phyloP scores from a whole-genome alignment of 148 eudicot species.

The Nyssa sinensis region DNA sequence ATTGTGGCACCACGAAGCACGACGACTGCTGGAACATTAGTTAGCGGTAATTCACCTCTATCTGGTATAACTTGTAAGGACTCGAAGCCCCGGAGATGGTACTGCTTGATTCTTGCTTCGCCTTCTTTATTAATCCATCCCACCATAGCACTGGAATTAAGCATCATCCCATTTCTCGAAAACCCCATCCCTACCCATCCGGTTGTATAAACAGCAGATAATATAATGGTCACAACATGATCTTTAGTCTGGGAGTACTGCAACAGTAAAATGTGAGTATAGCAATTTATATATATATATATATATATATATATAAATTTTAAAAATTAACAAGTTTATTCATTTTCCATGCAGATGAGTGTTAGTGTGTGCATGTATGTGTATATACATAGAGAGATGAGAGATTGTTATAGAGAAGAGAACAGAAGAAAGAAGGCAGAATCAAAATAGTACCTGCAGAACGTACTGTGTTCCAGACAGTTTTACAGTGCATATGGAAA shows the following conservation, averaged over 20 bases:
- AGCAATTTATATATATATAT: too few relatives aligned
- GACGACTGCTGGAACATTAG: conserved; percentile 65
- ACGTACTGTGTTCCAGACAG: conserved; percentile 80
- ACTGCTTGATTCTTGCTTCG: conserved; percentile 64
- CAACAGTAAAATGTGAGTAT: conserved; percentile 6
- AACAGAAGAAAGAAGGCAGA: not conserved
- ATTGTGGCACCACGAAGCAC: conserved; percentile 62
- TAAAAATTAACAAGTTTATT: not conserved
- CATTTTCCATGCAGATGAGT: not conserved
- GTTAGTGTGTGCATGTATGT: not conserved
- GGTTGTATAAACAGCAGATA: conserved; percentile 77
- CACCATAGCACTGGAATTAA: conserved; percentile 84
- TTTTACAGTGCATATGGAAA: conserved; percentile 55
- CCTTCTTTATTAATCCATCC: conserved; percentile 82
- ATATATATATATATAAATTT: not conserved
- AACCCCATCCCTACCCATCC: conserved; percentile 98
- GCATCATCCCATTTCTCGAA: conserved; percentile 89
- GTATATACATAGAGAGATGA: not conserved
- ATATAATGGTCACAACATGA: conserved; percentile 58
- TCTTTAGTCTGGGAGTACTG: conserved; percentile 84
- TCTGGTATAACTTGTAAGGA: conserved; percentile 51
- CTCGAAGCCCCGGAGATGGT: conserved; percentile 53
- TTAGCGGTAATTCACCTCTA: conserved; percentile 76
- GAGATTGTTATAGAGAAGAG: not conserved
- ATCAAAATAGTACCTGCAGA: conserved; percentile 43